Conservation (phyloP, 306 rosid genomes). For the Hippophae rhamnoides region DNA sequence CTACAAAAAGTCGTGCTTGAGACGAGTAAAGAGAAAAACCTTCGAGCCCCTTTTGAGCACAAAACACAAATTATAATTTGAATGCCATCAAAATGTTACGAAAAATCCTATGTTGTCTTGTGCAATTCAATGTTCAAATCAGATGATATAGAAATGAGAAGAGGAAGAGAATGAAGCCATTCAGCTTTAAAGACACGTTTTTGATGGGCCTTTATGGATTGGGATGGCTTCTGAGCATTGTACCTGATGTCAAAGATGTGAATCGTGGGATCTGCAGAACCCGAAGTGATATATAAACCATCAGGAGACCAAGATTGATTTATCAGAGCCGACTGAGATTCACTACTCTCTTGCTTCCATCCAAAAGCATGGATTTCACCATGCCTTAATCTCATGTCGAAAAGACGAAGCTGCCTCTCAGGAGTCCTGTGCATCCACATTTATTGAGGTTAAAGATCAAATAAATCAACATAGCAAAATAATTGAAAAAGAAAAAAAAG, state of each 20-base stretch:
- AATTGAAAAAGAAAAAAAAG: conserved; percentile 1
- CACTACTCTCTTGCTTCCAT: conserved; percentile 98
- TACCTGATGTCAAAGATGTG: conserved; percentile 90
- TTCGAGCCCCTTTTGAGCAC: no score
- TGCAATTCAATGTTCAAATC: conserved; percentile 82
- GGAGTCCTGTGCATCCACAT: conserved; percentile 48
- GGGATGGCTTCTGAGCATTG: conserved; percentile 58
- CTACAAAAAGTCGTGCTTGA: no score
- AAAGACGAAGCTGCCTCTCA: conserved; percentile 83
- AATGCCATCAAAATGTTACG: no score
- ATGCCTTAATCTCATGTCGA: conserved; percentile 68
- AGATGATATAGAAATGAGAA: conserved; percentile 85
- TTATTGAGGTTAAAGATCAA: conserved; percentile 4
- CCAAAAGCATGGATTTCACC: conserved; percentile 87
- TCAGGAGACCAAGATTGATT: conserved; percentile 99
- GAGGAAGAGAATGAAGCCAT: conserved; percentile 76
- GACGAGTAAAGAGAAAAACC: no score
- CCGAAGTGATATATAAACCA: conserved; percentile 75
- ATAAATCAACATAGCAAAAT: conserved; percentile 8
- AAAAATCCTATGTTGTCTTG: conserved; percentile 36
- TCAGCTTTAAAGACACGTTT: conserved; percentile 92
- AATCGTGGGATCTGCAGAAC: conserved; percentile 82
- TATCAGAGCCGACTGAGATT: conserved; percentile 90
- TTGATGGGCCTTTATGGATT: conserved; percentile 76
- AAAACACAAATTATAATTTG: no score